A percentile compares a stretch with the other conserved stretches of the same genome.
Evolutionary conservation across 2,329 filamentous ascomycete genomes (phyloP).

Genomic region (Tolypocladium guangdongense): DNA sequence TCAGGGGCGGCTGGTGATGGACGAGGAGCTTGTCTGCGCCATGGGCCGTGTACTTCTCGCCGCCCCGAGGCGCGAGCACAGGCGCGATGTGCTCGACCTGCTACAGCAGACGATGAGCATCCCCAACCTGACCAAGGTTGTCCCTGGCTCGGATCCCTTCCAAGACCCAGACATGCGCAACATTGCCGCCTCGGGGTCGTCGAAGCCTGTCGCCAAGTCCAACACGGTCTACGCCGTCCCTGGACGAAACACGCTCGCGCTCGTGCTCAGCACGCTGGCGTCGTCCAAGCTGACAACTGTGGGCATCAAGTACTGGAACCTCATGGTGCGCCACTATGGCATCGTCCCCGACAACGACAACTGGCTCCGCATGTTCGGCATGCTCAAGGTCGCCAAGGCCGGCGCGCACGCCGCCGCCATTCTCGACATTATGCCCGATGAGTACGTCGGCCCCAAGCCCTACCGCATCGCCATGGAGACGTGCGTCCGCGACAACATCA

Average conservation of each 20-base stretch:
- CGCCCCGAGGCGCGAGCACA: conserved; percentile 47
- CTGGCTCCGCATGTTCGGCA: conserved; percentile 55
- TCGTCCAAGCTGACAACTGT: conserved; percentile 47
- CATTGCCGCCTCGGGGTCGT: conserved; percentile 6
- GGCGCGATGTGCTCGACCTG: conserved; percentile 61
- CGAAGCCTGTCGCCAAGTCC: conserved; percentile 4
- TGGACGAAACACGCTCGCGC: conserved; percentile 50
- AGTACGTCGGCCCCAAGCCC: conserved; percentile 35
- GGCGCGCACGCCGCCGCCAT: conserved; percentile 50
- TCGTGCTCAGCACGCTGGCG: conserved; percentile 55
- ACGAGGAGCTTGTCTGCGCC: conserved; percentile 66
- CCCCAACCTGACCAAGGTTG: conserved; percentile 37
- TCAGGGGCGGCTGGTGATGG: conserved; percentile 56
- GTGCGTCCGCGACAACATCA: conserved; percentile 68
- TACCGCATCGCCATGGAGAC: conserved; percentile 64
- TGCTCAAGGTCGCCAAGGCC: conserved; percentile 54
- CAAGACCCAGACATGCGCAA: conserved; percentile 10
- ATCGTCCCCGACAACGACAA: conserved; percentile 64
- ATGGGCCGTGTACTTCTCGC: conserved; percentile 73
- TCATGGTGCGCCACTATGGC: conserved; percentile 50
- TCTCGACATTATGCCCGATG: conserved; percentile 42
- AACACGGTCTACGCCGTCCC: conserved; percentile 29
- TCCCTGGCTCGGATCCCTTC: conserved; percentile 7
- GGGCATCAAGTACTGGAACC: conserved; percentile 70
- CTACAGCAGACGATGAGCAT: conserved; percentile 76